Evolutionary conservation across 1,284 basidiomycete species (phyloP), one percentile per base, ranked within the genome.

Genomic region (Hortiboletus rubellus): DNA sequence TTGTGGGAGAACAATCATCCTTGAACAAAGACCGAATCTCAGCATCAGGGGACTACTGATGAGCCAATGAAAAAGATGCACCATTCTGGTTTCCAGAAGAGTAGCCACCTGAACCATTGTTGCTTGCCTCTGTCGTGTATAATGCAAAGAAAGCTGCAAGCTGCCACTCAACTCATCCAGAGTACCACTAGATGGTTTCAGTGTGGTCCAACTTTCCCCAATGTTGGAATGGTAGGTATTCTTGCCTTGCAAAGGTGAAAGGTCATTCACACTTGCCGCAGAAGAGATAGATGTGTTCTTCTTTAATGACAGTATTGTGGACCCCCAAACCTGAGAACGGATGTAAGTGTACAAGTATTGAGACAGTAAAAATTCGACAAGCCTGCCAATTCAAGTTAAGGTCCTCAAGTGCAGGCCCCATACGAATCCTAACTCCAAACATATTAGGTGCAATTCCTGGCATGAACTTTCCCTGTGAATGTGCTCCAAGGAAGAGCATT

Each of bases 361-460:
- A 30, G 46, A 60, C 40, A 51, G 52, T 30, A 56, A 52, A 31
- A 46, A 36, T 5, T 53, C 27, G 33, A 76, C 84, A 57, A 59
- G 86, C 89, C 81, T 87, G 85, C 88, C 88, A 91, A 46, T 84
- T 82, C 53, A 83, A 76, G 68, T 81, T 84, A 56, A 86, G 74
- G 31, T 74, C 71, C 66, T 85, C 84, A 58, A 84, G 73, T 11
- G 76, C 72, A 43, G 72, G 77, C 3, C 76, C 72, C 30, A 79
- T 72, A 60, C 76, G 72, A 73, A 85, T 80, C 17, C 79, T 78
- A 33, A 81, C 79, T 48, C 77, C 79, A 66, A 86, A 81, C 74
- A 84, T 80, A 61, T 78, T 82, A 34, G 71, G 68, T 27, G 78
- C 65, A 36, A 70, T 55, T 42, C 75, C 63, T 34, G 77, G 73